phyloP scores from a whole-genome alignment of 164 flowering plant genomes.

The Aristolochia fimbriata region DNA sequence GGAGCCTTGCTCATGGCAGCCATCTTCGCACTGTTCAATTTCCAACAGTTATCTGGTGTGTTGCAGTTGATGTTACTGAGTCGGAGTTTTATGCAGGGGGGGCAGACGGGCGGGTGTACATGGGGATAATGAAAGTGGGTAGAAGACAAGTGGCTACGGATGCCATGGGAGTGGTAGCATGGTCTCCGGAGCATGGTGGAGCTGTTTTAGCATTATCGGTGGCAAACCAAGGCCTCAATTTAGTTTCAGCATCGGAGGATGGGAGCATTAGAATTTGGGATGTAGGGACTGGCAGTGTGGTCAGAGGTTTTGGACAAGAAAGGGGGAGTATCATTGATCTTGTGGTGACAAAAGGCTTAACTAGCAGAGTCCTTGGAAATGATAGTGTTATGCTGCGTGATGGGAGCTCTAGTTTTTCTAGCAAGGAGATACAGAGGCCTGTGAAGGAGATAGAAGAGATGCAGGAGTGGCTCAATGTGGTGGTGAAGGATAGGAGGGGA shows the following conservation, averaged over 20 bases:
- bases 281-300: conserved; percentile 12
- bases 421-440: conserved; percentile 13
- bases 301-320: conserved; percentile 17
- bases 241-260: conserved; percentile 42
- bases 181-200: conserved; percentile 20
- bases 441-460: conserved; percentile 21
- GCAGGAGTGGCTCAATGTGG: conserved; percentile 23
- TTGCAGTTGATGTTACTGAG: conserved; percentile 13
- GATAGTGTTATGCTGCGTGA: neutral
- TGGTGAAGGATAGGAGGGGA: conserved; percentile 26
- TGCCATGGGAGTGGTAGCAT: conserved; percentile 6
- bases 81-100: conserved; percentile 33
- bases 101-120: conserved; percentile 38
- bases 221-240: conserved; percentile 10
- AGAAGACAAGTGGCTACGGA: conserved; percentile 1
- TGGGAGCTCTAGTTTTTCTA: conserved; percentile 7
- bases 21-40: conserved; percentile 16
- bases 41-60: conserved; percentile 26
- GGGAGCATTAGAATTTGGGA: conserved; percentile 37
- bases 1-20: conserved; percentile 26
- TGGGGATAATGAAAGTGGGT: conserved; percentile 12
- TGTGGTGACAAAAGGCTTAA: conserved; percentile 21
- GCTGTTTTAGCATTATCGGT: conserved; percentile 18
- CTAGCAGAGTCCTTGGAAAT: neutral
- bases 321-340: conserved; percentile 21